Base-by-base conservation (phyloP, 2,329 filamentous ascomycete species). In the Aspergillus latus region DNA sequence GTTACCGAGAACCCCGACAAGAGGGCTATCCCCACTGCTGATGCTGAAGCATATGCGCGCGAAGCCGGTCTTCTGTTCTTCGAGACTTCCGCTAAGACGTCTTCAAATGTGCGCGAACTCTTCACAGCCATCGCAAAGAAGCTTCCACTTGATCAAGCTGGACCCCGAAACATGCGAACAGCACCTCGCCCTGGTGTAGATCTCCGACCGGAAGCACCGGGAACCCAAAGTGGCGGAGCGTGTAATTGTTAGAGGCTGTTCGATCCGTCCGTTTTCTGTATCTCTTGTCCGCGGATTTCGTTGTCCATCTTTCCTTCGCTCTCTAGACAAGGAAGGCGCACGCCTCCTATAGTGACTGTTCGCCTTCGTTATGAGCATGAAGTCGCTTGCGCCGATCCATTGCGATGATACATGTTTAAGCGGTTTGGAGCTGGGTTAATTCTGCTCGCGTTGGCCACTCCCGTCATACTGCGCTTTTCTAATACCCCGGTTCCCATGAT, bases 61-160 rank as follows among this genome's bases (percentile, higher is more conserved):
- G 94, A 99, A 77, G 92, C 93, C 49, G 91, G 91, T 42, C 84
- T 99, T 5, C 83, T 99, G 52, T 99, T 99, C 82, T 99, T 99
- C 74, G 94, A 99, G 77, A 99, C 94, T 3, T 97, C 92, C 9
- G 94, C 94, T 64, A 99, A 99, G 83, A 96, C 93, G 37, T 89
- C 92, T 56, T 92, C 96, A 78, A 99, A 99, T 68, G 94, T 99
- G 54, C 85, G 87, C 69, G 94, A 97, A 66, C 82, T 99, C 52
- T 99, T 99, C 78, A 97, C 93, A 42, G 92, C 92, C 57, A 97
- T 99, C 72, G 94, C 94, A 60, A 96, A 93, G 87, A 97, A 96
- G 78, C 82, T 99, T 63, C 94, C 94, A 32, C 87, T 97, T 66
- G 94, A 99, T 72, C 94, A 97, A 77, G 92, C 87, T 49, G 93